These are phyloP conservation scores for Penicillium fimorum DNA, from an alignment of 495 filamentous ascomycete genomes.

Conservation along the genomic window DNA sequence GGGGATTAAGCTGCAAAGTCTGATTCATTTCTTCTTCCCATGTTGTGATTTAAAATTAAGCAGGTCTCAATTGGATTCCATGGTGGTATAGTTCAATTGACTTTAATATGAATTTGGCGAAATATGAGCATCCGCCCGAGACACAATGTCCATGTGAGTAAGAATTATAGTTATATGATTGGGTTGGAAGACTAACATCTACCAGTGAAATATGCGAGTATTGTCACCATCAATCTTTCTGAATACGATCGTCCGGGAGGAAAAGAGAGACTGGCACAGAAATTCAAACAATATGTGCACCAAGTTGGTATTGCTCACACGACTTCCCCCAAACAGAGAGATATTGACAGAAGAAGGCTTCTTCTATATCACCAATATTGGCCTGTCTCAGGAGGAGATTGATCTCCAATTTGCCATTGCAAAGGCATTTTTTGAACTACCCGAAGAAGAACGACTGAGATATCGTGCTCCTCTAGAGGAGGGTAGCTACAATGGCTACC, in stretches of 20 bases:
- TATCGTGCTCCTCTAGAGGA: slow-evolving; percentile 43
- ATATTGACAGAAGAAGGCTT: slow-evolving; percentile 30
- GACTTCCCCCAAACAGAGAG: not conserved
- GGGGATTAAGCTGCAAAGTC: not conserved
- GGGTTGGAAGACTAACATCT: not conserved
- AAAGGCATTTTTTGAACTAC: slow-evolving; percentile 48
- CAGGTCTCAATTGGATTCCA: not conserved
- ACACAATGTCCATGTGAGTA: slow-evolving; percentile 5
- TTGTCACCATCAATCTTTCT: slow-evolving; percentile 52
- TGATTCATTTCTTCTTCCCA: not conserved
- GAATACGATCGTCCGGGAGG: slow-evolving; percentile 49
- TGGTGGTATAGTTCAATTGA: not conserved
- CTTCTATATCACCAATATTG: slow-evolving; percentile 54
- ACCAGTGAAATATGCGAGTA: slow-evolving; percentile 46
- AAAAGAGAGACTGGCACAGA: slow-evolving; percentile 49
- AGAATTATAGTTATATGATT: not conserved
- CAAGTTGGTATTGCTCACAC: slow-evolving; percentile 35
- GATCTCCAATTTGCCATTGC: slow-evolving; percentile 53
- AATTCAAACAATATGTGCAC: slow-evolving; percentile 47
- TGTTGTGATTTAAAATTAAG: not conserved
- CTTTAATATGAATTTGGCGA: not conserved
- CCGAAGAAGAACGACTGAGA: slow-evolving; percentile 46
- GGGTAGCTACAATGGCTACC: slow-evolving; percentile 45
- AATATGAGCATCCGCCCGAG: slow-evolving; percentile 10
- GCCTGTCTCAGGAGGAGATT: slow-evolving; percentile 49